Evolutionary conservation across 371 early-diverging fungal genomes (phyloP).

Genomic region (Haplosporangium sp.): DNA sequence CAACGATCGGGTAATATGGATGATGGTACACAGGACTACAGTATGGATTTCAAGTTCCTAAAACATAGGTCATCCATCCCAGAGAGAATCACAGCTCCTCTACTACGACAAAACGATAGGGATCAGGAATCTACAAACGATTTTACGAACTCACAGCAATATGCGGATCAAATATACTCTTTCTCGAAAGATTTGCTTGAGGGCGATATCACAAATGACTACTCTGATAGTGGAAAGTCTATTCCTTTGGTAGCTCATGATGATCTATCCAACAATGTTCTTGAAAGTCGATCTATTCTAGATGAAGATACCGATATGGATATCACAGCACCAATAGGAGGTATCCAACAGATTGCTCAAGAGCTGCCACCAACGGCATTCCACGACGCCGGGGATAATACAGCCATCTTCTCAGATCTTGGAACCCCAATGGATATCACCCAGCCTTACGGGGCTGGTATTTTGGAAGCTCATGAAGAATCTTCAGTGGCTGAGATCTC

Average conservation of each 20-base stretch:
- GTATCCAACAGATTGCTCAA: constrained; percentile 37
- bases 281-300: background rate
- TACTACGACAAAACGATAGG: background rate
- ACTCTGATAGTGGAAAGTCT: background rate
- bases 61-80: constrained; percentile 41
- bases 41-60: constrained; percentile 27
- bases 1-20: constrained; percentile 6
- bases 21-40: constrained; percentile 28
- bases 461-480: constrained; percentile 11
- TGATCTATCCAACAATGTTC: constrained; percentile 2
- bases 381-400: constrained; percentile 27
- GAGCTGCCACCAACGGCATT: constrained; percentile 40
- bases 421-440: constrained; percentile 47
- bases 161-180: background rate
- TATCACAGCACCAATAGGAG: constrained; percentile 48
- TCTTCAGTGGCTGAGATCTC: background rate
- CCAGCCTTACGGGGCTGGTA: constrained; percentile 32
- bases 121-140: background rate
- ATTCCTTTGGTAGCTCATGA: background rate
- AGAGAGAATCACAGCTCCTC: constrained; percentile 6
- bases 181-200: background rate
- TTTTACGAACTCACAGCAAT: background rate
- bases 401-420: constrained; percentile 29
- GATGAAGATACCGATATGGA: constrained; percentile 51
- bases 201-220: background rate